Percentiles rank a stretch among this genome's conserved stretches.
Conservation (phyloP, 352 stramenopile genomes). For the Globisporangium barbulae region DNA sequence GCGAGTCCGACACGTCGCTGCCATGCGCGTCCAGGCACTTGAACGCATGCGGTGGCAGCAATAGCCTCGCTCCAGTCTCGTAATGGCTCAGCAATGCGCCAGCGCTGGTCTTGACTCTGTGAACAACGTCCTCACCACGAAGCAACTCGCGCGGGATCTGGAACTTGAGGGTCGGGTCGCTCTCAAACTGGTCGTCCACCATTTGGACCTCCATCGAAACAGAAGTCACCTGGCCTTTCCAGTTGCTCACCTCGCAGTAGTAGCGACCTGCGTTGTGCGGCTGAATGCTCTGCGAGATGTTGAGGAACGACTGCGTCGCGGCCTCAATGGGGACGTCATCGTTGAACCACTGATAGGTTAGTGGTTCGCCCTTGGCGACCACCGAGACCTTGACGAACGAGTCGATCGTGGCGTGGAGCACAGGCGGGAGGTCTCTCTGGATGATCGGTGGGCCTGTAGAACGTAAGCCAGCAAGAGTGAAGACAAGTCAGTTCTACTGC, state of each 20-base stretch:
- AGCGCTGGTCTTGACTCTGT: conserved; percentile 32
- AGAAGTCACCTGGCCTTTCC: conserved; percentile 32
- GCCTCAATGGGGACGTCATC: conserved; percentile 28
- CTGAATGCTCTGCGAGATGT: conserved; percentile 51
- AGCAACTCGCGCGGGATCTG: conserved; percentile 26
- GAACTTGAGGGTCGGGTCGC: conserved; percentile 41
- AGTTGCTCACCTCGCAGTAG: conserved; percentile 58
- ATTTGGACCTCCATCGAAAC: conserved; percentile 37
- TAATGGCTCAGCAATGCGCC: conserved; percentile 34
- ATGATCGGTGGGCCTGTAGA: conserved; percentile 36
- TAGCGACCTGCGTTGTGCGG: conserved; percentile 56
- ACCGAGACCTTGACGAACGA: conserved; percentile 48
- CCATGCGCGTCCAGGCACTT: conserved; percentile 35
- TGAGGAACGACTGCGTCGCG: conserved; percentile 44
- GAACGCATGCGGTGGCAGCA: conserved; percentile 56
- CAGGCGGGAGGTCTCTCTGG: conserved; percentile 35
- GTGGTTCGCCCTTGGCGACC: conserved; percentile 57
- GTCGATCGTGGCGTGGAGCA: conserved; percentile 36
- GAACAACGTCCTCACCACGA: conserved; percentile 18
- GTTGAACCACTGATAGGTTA: conserved; percentile 65
- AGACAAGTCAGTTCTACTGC: background rate
- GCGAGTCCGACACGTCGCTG: conserved; percentile 40
- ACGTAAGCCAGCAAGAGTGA: background rate
- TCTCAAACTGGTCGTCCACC: conserved; percentile 36
- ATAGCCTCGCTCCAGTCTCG: conserved; percentile 27